Evolutionary conservation across 1,139 yeast species (phyloP).

Genomic region (Petasospora fabianii): DNA sequence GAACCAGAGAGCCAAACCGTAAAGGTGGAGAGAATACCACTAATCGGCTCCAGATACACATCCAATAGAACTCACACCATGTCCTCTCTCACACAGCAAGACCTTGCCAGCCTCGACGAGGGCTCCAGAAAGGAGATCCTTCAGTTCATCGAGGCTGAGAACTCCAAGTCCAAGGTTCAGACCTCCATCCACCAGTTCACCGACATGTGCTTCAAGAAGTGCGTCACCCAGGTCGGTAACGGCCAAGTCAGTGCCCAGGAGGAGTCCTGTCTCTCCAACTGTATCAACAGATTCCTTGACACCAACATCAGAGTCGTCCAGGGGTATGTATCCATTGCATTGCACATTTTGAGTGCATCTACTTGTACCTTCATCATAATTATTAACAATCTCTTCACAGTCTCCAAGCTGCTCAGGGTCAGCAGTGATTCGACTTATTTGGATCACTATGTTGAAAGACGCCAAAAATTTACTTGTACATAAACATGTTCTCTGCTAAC

Average conservation of each 20-base stretch:
- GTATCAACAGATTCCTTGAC: constrained; percentile 83
- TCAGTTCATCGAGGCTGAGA: constrained; percentile 76
- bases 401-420: constrained; percentile 26
- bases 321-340: constrained; percentile 34
- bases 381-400: constrained; percentile 7
- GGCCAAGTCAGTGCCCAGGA: constrained; percentile 55
- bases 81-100: constrained; percentile 46
- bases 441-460: no score
- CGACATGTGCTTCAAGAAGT: constrained; percentile 86
- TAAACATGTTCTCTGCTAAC: no score
- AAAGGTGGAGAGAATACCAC: no score
- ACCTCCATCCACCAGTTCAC: constrained; percentile 83
- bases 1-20: no score
- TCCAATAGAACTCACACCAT: no score
- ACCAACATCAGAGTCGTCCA: constrained; percentile 83
- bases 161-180: constrained; percentile 85
- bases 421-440: no score
- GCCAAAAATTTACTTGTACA: no score
- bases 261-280: constrained; percentile 71
- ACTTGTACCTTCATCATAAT: background rate
- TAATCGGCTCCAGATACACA: no score
- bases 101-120: constrained; percentile 65
- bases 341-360: background rate
- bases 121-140: constrained; percentile 69
- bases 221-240: constrained; percentile 56